These are phyloP conservation scores for Cutaneotrichosporon sp. DNA, from an alignment of 1,284 basidiomycete genomes.

Conservation along the genomic window DNA sequence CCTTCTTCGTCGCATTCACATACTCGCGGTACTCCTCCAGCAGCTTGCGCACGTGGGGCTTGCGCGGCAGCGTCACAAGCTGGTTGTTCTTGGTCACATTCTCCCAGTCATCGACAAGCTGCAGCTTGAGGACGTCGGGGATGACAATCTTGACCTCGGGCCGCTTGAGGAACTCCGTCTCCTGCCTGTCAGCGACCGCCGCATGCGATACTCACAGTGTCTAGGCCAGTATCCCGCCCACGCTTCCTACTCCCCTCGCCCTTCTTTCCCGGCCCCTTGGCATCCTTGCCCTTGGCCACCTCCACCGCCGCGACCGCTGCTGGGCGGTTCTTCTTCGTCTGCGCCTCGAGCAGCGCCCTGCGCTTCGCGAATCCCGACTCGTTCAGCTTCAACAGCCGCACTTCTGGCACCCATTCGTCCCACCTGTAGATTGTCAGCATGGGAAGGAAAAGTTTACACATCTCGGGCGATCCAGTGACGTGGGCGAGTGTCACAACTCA, in stretches of 20 bases:
- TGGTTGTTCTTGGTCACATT: slow-evolving; percentile 92
- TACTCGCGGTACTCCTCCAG: slow-evolving; percentile 76
- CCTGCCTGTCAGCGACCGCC: slow-evolving; percentile 35
- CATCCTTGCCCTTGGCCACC: slow-evolving; percentile 35
- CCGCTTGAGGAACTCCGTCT: slow-evolving; percentile 63
- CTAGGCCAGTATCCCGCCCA: slow-evolving; percentile 50
- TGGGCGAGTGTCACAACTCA: slow-evolving; percentile 56
- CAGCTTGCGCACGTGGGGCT: slow-evolving; percentile 75
- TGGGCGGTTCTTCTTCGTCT: slow-evolving; percentile 50
- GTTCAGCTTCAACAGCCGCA: slow-evolving; percentile 81
- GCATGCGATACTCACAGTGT: slow-evolving; percentile 39
- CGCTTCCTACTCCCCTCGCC: slow-evolving; percentile 56
- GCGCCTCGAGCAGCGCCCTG: slow-evolving; percentile 55
- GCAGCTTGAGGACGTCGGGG: slow-evolving; percentile 83
- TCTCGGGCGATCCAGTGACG: not conserved
- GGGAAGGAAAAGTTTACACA: not conserved
- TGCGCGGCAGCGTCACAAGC: slow-evolving; percentile 83
- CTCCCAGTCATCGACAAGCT: slow-evolving; percentile 98
- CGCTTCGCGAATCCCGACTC: slow-evolving; percentile 83
- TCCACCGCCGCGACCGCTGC: slow-evolving; percentile 23
- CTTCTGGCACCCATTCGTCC: slow-evolving; percentile 96
- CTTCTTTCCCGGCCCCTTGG: slow-evolving; percentile 50
- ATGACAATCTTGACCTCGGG: slow-evolving; percentile 90
- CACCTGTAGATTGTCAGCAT: slow-evolving; percentile 62
- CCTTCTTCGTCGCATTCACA: slow-evolving; percentile 56